A percentile compares a stretch with the other conserved stretches of the same genome.
Conservation (phyloP, 495 filamentous ascomycete genomes). For the Trichocladium antarcticum region DNA sequence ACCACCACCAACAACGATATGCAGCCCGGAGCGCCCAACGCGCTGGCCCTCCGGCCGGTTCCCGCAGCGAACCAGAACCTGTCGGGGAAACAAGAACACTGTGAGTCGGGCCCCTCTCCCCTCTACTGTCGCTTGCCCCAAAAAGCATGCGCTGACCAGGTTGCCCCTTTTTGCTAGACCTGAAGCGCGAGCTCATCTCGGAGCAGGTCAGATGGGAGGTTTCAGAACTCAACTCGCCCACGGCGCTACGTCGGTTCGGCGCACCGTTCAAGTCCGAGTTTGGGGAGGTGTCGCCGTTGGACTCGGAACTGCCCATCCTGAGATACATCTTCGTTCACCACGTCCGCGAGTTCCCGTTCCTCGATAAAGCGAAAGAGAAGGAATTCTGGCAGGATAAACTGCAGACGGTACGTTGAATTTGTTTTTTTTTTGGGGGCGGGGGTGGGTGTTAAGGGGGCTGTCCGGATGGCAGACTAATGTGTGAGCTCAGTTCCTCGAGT, state of each 20-base stretch:
- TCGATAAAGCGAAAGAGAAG: slow-evolving; percentile 91
- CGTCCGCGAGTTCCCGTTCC: slow-evolving; percentile 93
- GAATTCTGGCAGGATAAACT: slow-evolving; percentile 99
- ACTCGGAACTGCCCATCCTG: slow-evolving; percentile 87
- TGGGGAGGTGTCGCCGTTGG: slow-evolving; percentile 84
- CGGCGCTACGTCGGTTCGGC: slow-evolving; percentile 86
- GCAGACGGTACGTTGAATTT: slow-evolving; percentile 60
- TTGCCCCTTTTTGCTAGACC: slow-evolving; percentile 45
- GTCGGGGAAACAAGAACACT: slow-evolving; percentile 97
- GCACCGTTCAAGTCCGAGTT: slow-evolving; percentile 87
- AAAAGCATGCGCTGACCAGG: neutral
- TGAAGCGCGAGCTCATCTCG: slow-evolving; percentile 89
- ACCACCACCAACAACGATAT: slow-evolving; percentile 6
- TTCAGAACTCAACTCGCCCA: slow-evolving; percentile 81
- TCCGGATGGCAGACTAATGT: neutral
- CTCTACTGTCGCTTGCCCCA: too few relatives aligned
- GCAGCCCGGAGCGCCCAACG: slow-evolving; percentile 5
- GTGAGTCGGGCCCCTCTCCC: slow-evolving; percentile 38
- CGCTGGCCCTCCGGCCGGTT: slow-evolving; percentile 11
- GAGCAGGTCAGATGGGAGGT: slow-evolving; percentile 86
- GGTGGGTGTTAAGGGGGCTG: too few relatives aligned
- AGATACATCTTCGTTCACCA: slow-evolving; percentile 97
- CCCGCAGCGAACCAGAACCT: slow-evolving; percentile 33
- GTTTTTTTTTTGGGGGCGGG: neutral
- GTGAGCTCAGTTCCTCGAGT: slow-evolving; percentile 72